Base-by-base conservation (phyloP, 306 rosid genomes). In the Prunus dulcis region DNA sequence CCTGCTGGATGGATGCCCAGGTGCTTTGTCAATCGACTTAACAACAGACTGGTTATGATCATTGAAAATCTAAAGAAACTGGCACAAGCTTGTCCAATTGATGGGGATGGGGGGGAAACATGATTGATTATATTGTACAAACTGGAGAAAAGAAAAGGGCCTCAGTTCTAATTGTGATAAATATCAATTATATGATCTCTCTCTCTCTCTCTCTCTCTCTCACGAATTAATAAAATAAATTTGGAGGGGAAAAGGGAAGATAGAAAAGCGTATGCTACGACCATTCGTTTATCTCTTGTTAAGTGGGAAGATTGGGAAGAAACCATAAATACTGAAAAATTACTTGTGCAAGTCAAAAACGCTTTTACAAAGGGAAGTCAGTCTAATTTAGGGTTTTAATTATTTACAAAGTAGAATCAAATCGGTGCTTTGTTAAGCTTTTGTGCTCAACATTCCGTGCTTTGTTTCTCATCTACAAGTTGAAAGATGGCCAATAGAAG, bases 1-100 rank as follows among this genome's bases (percentile, higher is more conserved):
- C 96, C 96, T 69, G 96, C 96, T 46, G 97, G 97, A 64, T 93
- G 96, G 94, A 77, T 93, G 49, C 97, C 96, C 61, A 89, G 89
- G 86, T 93, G 97, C 84, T 93, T 93, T 84, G 96, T 93, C 49
- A 87, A 93, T 83, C 86, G 94, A 32, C 82, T 90, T 9, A 90
- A 89, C 84, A 93, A 91, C 47, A 93, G 87, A 79, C 86, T 93
- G 73, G 94, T 93, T 77, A 90, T 84, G 93, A 93, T 90, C 77
- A 89, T 93, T 83, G 96, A 93, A 80, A 89, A 93, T 70, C 94
- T 93, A 55, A 80, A 76, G 79, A 87, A 91, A 80, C 77, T 87
- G 71, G 94, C 91, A 15, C 94, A 86, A 80, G 88, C 90, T 56
- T 87, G 70, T 78, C 90, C 97, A 27, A 68, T 55, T 79, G 85